Conservation (phyloP, 2,329 filamentous ascomycete species). For the Penicillium polonicum region DNA sequence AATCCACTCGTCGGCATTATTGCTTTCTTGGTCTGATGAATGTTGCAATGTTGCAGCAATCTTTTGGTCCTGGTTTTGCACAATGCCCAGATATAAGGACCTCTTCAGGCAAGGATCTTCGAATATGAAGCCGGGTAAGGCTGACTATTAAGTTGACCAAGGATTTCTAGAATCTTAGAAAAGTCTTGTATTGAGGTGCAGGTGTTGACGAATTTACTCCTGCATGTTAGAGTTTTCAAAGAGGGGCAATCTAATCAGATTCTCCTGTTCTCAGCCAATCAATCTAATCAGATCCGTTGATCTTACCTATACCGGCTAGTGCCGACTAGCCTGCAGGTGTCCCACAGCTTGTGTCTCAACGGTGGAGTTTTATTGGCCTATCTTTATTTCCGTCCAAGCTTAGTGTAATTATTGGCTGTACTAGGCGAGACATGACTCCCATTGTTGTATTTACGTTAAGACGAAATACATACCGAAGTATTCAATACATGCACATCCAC, state of each 20-base stretch:
- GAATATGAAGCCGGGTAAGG: not conserved
- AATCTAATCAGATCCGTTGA: constrained; percentile 26
- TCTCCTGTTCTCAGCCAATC: constrained; percentile 9
- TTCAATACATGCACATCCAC: not conserved
- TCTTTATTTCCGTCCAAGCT: not conserved
- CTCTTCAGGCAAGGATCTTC: not conserved
- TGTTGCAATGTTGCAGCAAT: not conserved
- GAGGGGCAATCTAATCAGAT: constrained; percentile 16
- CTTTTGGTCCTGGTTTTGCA: not conserved
- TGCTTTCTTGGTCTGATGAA: not conserved
- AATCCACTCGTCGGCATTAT: not conserved
- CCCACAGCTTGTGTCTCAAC: not conserved
- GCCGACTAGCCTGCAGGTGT: not conserved
- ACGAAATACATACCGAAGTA: not conserved
- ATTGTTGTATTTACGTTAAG: not conserved
- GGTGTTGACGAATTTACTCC: not conserved
- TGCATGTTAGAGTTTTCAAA: constrained; percentile 3
- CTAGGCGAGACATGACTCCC: not conserved
- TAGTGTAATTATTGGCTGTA: not conserved
- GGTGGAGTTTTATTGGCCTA: not conserved
- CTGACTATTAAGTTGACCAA: not conserved
- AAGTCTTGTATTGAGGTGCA: not conserved
- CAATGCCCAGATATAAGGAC: not conserved
- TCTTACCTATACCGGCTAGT: constrained; percentile 14
- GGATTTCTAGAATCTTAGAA: not conserved